Percentiles rank a stretch among this genome's conserved stretches.
Conservation (phyloP, 768 basidiomycete genomes). For the Trametes sanguinea region DNA sequence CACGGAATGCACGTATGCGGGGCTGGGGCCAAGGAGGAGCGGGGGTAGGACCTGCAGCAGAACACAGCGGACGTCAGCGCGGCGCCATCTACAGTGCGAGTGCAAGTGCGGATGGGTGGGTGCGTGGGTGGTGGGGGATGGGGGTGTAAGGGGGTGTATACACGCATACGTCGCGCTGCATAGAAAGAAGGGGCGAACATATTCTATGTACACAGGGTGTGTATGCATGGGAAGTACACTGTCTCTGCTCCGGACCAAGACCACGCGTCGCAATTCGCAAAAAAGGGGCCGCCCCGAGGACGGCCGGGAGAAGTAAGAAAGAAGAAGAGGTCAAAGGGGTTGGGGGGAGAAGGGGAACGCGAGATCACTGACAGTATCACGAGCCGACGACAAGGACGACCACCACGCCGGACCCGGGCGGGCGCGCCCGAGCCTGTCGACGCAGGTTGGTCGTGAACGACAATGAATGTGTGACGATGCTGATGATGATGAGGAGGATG, state of each 20-base stretch:
- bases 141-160: background rate
- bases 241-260: background rate
- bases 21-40: no score
- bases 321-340: background rate
- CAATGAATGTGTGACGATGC: conserved; percentile 1
- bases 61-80: no score
- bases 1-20: no score
- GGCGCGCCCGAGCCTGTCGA: background rate
- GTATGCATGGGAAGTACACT: background rate
- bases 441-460: conserved; percentile 5
- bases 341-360: background rate
- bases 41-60: no score
- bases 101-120: no score
- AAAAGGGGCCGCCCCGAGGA: background rate
- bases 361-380: conserved; percentile 19
- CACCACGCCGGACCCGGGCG: background rate
- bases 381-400: conserved; percentile 11
- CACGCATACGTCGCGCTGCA: conserved; percentile 2
- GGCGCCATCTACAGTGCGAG: no score
- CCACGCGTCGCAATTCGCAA: background rate
- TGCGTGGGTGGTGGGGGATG: no score
- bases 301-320: background rate
- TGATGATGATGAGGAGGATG: background rate
- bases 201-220: conserved; percentile 13
- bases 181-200: background rate